Evolutionary conservation across 2,329 filamentous ascomycete species (phyloP).

Genomic region (Pseudocercospora musae): DNA sequence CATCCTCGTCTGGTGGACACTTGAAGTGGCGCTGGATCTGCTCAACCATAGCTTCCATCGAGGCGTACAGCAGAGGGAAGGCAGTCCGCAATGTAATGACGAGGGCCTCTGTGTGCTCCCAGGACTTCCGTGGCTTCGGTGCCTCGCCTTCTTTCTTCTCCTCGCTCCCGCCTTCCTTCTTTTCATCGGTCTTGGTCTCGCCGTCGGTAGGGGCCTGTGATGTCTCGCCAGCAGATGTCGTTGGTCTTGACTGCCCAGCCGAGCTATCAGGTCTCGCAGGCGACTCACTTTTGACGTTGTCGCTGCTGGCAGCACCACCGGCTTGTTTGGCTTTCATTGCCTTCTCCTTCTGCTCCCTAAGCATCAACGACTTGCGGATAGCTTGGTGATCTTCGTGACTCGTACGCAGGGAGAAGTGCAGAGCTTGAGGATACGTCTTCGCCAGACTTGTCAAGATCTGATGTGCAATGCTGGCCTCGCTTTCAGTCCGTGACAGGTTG

Average conservation of each 20-base stretch:
- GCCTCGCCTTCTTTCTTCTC: constrained; percentile 34
- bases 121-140: constrained; percentile 68
- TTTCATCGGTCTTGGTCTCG: constrained; percentile 40
- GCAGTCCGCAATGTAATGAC: constrained; percentile 94
- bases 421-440: constrained; percentile 86
- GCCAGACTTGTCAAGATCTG: constrained; percentile 88
- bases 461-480: constrained; percentile 79
- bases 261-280: constrained; percentile 38
- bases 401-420: constrained; percentile 93
- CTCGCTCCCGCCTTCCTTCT: constrained; percentile 35
- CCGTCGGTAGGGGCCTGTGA: constrained; percentile 16
- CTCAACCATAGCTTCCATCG: constrained; percentile 99
- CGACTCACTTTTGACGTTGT: constrained; percentile 34
- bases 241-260: constrained; percentile 33
- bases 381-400: constrained; percentile 89
- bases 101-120: constrained; percentile 95
- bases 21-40: constrained; percentile 99
- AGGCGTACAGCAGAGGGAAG: constrained; percentile 89
- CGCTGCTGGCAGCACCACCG: constrained; percentile 39
- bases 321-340: constrained; percentile 57
- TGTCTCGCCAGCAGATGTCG: constrained; percentile 44
- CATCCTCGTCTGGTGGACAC: constrained; percentile 96
- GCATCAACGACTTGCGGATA: constrained; percentile 77
- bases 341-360: constrained; percentile 56
- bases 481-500: constrained; percentile 73